phyloP scores from a whole-genome alignment of 2,329 filamentous ascomycete species.

The Apiospora marii region DNA sequence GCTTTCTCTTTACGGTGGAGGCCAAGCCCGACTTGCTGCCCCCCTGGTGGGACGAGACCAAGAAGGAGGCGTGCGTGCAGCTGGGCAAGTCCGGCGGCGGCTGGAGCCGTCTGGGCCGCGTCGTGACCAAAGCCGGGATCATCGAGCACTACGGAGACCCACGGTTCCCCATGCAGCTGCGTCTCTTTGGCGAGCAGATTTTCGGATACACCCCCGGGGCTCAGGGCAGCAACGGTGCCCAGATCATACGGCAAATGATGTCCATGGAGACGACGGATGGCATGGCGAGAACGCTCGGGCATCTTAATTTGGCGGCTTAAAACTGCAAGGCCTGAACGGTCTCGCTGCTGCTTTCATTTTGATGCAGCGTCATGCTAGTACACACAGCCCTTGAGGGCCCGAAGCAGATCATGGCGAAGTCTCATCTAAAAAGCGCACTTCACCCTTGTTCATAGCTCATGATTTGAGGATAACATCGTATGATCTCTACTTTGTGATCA shows the following conservation, averaged over 20 bases:
- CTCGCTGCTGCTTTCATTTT: not conserved
- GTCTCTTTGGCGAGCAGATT: slow-evolving; percentile 54
- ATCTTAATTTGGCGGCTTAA: too few relatives aligned
- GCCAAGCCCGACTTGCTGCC: slow-evolving; percentile 46
- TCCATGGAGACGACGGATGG: not conserved
- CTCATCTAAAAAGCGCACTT: not conserved
- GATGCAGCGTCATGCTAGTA: not conserved
- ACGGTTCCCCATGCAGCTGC: slow-evolving; percentile 57
- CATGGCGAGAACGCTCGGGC: too few relatives aligned
- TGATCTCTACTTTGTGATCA: too few relatives aligned
- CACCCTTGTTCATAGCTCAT: not conserved
- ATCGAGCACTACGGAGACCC: slow-evolving; percentile 52
- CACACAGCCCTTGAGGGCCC: not conserved
- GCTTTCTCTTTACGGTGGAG: slow-evolving; percentile 45
- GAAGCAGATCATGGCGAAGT: not conserved
- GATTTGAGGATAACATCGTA: not conserved
- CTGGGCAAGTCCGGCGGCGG: slow-evolving; percentile 39
- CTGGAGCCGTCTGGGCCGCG: slow-evolving; percentile 32
- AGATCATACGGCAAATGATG: slow-evolving; percentile 36
- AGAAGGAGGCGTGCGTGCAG: slow-evolving; percentile 47
- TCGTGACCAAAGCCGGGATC: slow-evolving; percentile 46
- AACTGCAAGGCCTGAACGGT: too few relatives aligned
- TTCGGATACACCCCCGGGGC: slow-evolving; percentile 44
- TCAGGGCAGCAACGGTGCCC: slow-evolving; percentile 30
- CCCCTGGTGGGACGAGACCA: slow-evolving; percentile 52